Base-by-base conservation (phyloP, 495 filamentous ascomycete genomes). In the Apiosordaria backusii region DNA sequence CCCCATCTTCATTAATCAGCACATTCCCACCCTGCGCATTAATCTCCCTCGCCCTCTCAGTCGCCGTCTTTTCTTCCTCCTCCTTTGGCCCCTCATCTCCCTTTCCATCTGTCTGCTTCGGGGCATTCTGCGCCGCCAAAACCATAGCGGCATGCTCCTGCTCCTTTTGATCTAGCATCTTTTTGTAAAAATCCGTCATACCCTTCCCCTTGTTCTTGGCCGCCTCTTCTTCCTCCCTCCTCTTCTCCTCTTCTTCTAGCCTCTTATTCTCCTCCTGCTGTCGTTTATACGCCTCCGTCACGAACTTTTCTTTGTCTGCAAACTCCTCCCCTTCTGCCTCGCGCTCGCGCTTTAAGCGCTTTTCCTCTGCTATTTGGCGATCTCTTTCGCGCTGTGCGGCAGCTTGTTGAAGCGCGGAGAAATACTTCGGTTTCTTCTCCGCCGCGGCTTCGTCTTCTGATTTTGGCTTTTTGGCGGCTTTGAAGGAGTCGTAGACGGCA, bases 291-390 rank as follows among this genome's bases (percentile, higher is more conserved):
- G 95, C 94, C n/a, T 87, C 86, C 0, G 95, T 99, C 29, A 98
- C 95, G 70, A 99, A 99, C 74, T 90, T 93, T 77, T 98, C 96
- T 77, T 97, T 99, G 67, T 95, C 96, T 0, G 86, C 90, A 72
- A 92, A 97, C 77, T 93, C 92, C 16, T 97, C 96, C 10, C 95
- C 95, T 77, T 99, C 95, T 0, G 88, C 90, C 69, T 94, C 96
- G 45, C 95, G 87, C 75, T 99, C 96, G 57, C 88, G 88, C 70
- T 91, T 88, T 27, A 98, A 80, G 75, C 92, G 82, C 73, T 92
- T 91, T 75, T 99, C 95, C 68, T 92, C 89, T 16, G 95, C 95
- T 9, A 96, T 88, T 40, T 91, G 80, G 59, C 91, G 87, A 78
- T 97, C 95, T 25, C 92, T 90, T 77, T 97, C 97, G 29, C 96